These are phyloP conservation scores for Phytophthora boehmeriae DNA, from an alignment of 352 stramenopile genomes.

Conservation along the genomic window DNA sequence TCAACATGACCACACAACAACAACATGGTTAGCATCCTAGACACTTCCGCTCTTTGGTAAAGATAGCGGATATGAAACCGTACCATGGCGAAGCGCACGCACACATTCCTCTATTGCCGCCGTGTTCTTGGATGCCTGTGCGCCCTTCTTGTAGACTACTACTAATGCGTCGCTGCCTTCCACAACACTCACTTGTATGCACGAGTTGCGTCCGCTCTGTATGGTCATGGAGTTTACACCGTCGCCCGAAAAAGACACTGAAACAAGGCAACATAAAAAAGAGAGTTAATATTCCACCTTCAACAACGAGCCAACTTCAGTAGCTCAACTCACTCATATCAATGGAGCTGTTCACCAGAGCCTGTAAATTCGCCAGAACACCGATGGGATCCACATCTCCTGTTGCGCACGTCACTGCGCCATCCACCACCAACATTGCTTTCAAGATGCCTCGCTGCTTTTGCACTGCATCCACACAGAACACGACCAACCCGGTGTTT, in stretches of 20 bases:
- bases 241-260: conserved; percentile 86
- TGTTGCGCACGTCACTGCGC: conserved; percentile 80
- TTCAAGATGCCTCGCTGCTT: conserved; percentile 89
- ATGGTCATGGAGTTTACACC: conserved; percentile 88
- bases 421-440: conserved; percentile 89
- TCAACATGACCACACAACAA: background rate
- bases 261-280: conserved; percentile 4
- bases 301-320: too few species aligned
- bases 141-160: conserved; percentile 89
- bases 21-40: background rate
- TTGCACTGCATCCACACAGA: conserved; percentile 63
- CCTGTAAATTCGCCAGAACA: conserved; percentile 90
- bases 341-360: conserved; percentile 81
- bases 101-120: conserved; percentile 84
- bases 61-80: background rate
- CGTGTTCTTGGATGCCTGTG: conserved; percentile 66
- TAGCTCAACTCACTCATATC: conserved; percentile 79
- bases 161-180: conserved; percentile 75
- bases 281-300: background rate
- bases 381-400: conserved; percentile 91
- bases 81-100: conserved; percentile 77
- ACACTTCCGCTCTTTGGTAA: too few species aligned
- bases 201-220: conserved; percentile 82
- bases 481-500: conserved; percentile 5
- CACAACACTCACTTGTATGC: conserved; percentile 88